Conservation (phyloP, 176 grass and related monocot species). For the Raddia guianensis region DNA sequence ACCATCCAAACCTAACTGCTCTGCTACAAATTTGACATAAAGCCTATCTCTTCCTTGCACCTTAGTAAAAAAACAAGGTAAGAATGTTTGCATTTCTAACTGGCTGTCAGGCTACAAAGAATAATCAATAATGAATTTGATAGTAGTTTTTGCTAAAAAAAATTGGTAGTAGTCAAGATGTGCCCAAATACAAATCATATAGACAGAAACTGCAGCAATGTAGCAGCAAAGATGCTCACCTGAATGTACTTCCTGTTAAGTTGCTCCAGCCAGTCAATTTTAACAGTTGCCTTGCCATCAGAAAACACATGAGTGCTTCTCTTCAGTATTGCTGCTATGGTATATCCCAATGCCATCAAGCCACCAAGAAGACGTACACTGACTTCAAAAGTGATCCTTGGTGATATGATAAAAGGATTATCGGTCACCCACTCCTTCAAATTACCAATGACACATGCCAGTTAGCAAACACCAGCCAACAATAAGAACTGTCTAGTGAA, state of each 20-base stretch:
- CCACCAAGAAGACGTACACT: slow-evolving; percentile 98
- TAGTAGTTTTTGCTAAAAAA: background rate
- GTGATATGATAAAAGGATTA: slow-evolving; percentile 97
- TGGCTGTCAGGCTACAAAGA: background rate
- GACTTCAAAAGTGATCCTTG: slow-evolving; percentile 99
- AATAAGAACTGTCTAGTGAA: background rate
- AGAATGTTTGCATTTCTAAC: slow-evolving; percentile 8
- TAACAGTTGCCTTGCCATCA: slow-evolving; percentile 85
- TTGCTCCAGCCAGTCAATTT: slow-evolving; percentile 97
- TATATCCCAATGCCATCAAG: slow-evolving; percentile 96
- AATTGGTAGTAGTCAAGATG: background rate
- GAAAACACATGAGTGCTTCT: slow-evolving; percentile 84
- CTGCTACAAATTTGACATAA: slow-evolving; percentile 73
- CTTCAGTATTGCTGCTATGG: slow-evolving; percentile 95
- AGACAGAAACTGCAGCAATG: slow-evolving; percentile 21
- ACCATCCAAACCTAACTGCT: slow-evolving; percentile 83
- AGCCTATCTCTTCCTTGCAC: slow-evolving; percentile 92
- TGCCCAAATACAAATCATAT: slow-evolving; percentile 18
- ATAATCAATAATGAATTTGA: slow-evolving; percentile 1
- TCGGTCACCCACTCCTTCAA: slow-evolving; percentile 95
- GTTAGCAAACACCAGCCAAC: slow-evolving; percentile 18
- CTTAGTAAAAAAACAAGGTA: slow-evolving; percentile 42
- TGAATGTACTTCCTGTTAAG: slow-evolving; percentile 81
- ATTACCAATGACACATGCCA: slow-evolving; percentile 27
- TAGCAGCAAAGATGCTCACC: slow-evolving; percentile 53